phyloP scores from a whole-genome alignment of 2,329 filamentous ascomycete species.

The Microsporum canis region DNA sequence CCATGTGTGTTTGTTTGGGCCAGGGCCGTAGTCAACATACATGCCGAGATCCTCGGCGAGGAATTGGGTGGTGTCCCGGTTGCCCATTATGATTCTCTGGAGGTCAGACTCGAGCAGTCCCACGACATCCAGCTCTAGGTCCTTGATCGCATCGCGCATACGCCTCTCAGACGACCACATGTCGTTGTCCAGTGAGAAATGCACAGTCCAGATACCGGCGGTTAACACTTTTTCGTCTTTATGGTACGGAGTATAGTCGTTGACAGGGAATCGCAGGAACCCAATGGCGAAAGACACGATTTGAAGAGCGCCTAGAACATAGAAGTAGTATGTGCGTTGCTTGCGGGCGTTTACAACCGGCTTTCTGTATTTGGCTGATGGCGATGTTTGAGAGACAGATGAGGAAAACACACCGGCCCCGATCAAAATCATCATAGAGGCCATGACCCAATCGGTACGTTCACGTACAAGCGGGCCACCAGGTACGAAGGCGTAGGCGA shows the following conservation, averaged over 20 bases:
- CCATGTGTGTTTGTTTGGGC: conserved; percentile 99
- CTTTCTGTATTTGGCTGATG: conserved; percentile 27
- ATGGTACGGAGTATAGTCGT: conserved; percentile 87
- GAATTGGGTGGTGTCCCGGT: conserved; percentile 89
- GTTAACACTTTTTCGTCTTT: conserved; percentile 77
- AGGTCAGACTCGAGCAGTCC: conserved; percentile 88
- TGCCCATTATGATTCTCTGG: conserved; percentile 99
- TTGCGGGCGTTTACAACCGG: conserved; percentile 33
- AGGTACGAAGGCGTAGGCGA: conserved; percentile 95
- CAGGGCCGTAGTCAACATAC: conserved; percentile 96
- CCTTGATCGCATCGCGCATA: conserved; percentile 80
- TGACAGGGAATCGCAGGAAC: conserved; percentile 82
- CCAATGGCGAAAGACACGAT: conserved; percentile 67
- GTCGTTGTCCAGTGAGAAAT: conserved; percentile 94
- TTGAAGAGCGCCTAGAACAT: conserved; percentile 64
- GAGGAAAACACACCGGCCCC: conserved; percentile 72
- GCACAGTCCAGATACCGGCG: conserved; percentile 96
- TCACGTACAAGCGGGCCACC: conserved; percentile 87
- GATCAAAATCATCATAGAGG: conserved; percentile 68
- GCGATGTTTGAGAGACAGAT: conserved; percentile 39
- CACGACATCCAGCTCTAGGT: conserved; percentile 93
- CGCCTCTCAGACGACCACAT: conserved; percentile 97
- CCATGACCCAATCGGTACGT: conserved; percentile 93
- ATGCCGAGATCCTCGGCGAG: conserved; percentile 93
- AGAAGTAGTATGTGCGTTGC: conserved; percentile 56